Base-by-base conservation (phyloP, 1,139 yeast genomes). In the Candida neerlandica region DNA sequence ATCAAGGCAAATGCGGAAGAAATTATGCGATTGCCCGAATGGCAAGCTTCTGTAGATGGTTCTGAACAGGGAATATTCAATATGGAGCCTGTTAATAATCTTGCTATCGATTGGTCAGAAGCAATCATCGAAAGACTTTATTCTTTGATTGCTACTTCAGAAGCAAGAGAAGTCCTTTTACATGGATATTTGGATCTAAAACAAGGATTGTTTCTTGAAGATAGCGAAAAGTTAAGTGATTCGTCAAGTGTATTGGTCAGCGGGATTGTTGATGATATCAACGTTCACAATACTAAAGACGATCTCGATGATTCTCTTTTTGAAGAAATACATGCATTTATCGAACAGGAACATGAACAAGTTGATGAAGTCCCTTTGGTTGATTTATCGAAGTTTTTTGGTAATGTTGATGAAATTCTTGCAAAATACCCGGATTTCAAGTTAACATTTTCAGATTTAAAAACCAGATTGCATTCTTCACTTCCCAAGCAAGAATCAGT, bases 181-280 rank as follows among this genome's bases (percentile, higher is more conserved):
- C 86, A 84, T 61, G 80, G 81, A 2, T 80, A 76, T 54, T 55
- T 82, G 16, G 68, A 78, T 55, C 53, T 71, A 1, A 51, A 60
- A 0, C 51, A 58, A 1, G 64, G 66, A 2, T 50, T 55, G 5
- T 60, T 78, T 30, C 54, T 69, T 1, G 55, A 60, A 1, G 52
- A 50, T 12, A 34, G 43, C 14, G 45, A 49, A n/a, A 41, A 43
- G 9, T 7, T 33, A 19, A n/a, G 14, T 15, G 43, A 41, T 5
- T 11, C 21, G 11, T 35, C 44, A 14, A 34, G 41, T 41, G 68
- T 79, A 1, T 62, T 84, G 19, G 71, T 85, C 4, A 83, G 88
- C 59, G 92, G 91, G 1, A 68, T 86, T 1, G 76, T 85, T 19
- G 94, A 86, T 61, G 75, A 77, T 49, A 56, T 86, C 12, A 54